phyloP scores from a whole-genome alignment of 1,284 basidiomycete species.

The Austroboletus novae-zelandiae region DNA sequence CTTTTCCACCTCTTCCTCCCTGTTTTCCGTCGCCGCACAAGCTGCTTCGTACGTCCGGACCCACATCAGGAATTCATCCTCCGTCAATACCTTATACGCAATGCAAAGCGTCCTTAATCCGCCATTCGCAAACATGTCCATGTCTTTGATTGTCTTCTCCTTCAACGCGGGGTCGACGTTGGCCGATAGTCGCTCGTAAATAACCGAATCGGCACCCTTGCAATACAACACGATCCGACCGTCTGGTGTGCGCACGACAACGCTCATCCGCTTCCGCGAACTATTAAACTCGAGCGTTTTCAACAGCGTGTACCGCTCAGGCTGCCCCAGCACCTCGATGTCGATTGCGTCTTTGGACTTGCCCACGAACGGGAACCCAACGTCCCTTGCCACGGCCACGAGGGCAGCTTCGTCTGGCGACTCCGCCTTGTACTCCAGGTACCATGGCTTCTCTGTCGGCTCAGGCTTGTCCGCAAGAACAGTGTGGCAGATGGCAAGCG shows the following conservation, averaged over 20 bases:
- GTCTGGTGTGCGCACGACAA: conserved; percentile 81
- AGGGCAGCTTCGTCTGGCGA: conserved; percentile 94
- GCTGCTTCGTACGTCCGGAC: conserved; percentile 81
- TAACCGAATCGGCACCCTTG: conserved; percentile 97
- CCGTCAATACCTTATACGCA: conserved; percentile 75
- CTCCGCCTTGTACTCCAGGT: conserved; percentile 92
- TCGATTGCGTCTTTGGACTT: conserved; percentile 77
- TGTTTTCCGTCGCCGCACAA: conserved; percentile 66
- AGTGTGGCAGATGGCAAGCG: conserved; percentile 89
- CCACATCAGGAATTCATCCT: conserved; percentile 87
- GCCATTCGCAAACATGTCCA: conserved; percentile 92
- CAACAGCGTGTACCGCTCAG: conserved; percentile 79
- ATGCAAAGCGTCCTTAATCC: conserved; percentile 92
- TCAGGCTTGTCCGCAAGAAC: conserved; percentile 81
- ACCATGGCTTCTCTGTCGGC: conserved; percentile 59
- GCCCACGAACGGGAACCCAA: conserved; percentile 88
- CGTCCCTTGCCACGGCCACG: conserved; percentile 88
- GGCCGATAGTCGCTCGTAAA: conserved; percentile 79
- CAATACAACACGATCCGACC: conserved; percentile 83
- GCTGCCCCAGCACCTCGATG: conserved; percentile 89
- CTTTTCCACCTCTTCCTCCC: conserved; percentile 90
- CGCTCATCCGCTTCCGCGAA: conserved; percentile 92
- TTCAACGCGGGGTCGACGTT: conserved; percentile 78
- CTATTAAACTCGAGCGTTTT: conserved; percentile 92
- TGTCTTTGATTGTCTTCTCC: conserved; percentile 77